Conservation (phyloP, 2,329 filamentous ascomycete genomes). For the Arthrobotrys sphaeroides region DNA sequence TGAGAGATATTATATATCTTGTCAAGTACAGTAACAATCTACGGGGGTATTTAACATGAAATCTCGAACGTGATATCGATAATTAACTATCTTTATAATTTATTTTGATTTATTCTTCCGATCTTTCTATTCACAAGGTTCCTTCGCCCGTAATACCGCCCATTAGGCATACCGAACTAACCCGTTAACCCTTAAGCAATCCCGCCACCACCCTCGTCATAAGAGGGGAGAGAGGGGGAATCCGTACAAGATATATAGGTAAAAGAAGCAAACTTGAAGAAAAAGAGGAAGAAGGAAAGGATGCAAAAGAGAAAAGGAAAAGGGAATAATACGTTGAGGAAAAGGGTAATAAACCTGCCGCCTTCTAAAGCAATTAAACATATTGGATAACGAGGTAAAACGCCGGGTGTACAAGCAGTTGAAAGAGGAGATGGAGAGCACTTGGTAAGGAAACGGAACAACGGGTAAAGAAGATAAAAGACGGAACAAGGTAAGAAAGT, state of each 20-base stretch:
- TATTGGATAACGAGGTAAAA: neutral
- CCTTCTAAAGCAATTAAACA: neutral
- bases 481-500: neutral
- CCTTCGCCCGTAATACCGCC: no score
- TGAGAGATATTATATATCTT: no score
- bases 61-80: no score
- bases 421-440: neutral
- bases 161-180: no score
- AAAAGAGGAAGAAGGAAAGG: neutral
- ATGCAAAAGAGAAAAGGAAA: neutral
- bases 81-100: neutral
- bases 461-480: neutral
- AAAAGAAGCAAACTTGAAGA: no score
- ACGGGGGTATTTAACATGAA: no score
- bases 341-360: neutral
- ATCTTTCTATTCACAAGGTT: conserved; percentile 39
- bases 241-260: no score
- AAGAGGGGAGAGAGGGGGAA: no score
- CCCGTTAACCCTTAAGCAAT: no score
- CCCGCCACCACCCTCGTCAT: no score
- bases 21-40: no score
- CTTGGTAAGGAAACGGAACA: no score
- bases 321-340: neutral
- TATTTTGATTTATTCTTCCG: neutral
- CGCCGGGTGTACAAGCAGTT: neutral